Conservation (phyloP, 1,284 basidiomycete species). For the Trametes pubescens region DNA sequence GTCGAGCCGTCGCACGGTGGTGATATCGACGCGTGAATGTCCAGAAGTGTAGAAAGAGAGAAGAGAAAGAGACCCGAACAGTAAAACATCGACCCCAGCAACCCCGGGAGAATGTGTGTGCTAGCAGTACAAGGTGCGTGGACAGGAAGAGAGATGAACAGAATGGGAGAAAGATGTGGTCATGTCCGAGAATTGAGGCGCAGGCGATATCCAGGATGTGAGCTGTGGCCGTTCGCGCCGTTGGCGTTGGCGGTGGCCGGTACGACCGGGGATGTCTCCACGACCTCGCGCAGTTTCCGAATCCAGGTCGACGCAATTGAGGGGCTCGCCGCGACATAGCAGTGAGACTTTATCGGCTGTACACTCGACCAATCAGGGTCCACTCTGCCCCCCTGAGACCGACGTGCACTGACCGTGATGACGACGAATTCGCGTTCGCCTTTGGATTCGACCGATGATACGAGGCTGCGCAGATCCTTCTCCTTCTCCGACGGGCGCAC, state of each 20-base stretch:
- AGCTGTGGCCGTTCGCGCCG: not conserved
- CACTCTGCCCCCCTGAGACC: slow-evolving; percentile 12
- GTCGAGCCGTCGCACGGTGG: slow-evolving; percentile 3
- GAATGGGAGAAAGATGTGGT: not conserved
- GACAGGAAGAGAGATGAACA: not conserved
- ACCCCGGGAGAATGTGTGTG: slow-evolving; percentile 10
- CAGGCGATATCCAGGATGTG: slow-evolving; percentile 13
- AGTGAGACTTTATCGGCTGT: slow-evolving; percentile 62
- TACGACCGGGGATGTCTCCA: slow-evolving; percentile 31
- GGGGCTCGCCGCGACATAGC: slow-evolving; percentile 55
- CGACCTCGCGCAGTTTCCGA: slow-evolving; percentile 55
- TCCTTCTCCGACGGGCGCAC: slow-evolving; percentile 45
- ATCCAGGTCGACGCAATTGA: slow-evolving; percentile 56
- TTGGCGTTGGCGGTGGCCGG: not conserved
- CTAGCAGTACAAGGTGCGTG: slow-evolving; percentile 17
- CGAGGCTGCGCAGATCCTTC: slow-evolving; percentile 44
- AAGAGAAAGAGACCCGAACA: slow-evolving; percentile 3
- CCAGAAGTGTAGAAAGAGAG: not conserved
- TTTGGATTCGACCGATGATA: slow-evolving; percentile 61
- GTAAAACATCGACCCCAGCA: slow-evolving; percentile 10
- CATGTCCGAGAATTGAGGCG: slow-evolving; percentile 22
- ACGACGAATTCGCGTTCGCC: slow-evolving; percentile 69
- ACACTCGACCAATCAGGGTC: slow-evolving; percentile 25
- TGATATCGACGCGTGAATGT: slow-evolving; percentile 18
- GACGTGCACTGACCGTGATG: slow-evolving; percentile 57